These are phyloP conservation scores for Naegleria lovaniensis DNA, from an alignment of 208 protist genomes.

Conservation along the genomic window DNA sequence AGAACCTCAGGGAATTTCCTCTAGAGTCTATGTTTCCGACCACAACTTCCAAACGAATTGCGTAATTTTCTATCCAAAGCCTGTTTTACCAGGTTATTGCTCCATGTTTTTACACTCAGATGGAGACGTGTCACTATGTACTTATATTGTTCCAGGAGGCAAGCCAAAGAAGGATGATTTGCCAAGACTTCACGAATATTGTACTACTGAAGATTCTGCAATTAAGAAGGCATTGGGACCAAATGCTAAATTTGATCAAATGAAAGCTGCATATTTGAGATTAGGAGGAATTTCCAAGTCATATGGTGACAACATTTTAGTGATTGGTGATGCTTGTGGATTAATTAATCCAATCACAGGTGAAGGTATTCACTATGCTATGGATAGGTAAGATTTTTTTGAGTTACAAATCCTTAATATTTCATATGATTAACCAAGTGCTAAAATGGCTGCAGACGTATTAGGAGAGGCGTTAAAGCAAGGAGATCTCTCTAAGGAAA, in stretches of 20 bases:
- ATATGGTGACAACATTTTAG: not conserved
- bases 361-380: not conserved
- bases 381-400: not conserved
- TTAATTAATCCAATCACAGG: slow-evolving; percentile 17
- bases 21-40: not conserved
- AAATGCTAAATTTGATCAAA: not conserved
- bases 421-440: no score
- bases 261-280: not conserved
- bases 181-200: not conserved
- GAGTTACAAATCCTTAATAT: not conserved
- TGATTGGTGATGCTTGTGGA: slow-evolving; percentile 6
- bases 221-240: not conserved
- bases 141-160: slow-evolving; percentile 3
- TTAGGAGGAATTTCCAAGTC: not conserved
- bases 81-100: slow-evolving; percentile 2
- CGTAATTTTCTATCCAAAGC: not conserved
- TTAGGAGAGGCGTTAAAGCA: not conserved
- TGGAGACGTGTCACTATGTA: not conserved
- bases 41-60: not conserved
- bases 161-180: not conserved
- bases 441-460: slow-evolving; percentile 4
- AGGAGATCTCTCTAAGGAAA: not conserved
- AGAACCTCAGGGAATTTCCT: not conserved
- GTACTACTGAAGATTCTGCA: not conserved
- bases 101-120: not conserved